Evolutionary conservation across 176 grass and related monocot species (phyloP).

Genomic region (Ensete ventricosum): DNA sequence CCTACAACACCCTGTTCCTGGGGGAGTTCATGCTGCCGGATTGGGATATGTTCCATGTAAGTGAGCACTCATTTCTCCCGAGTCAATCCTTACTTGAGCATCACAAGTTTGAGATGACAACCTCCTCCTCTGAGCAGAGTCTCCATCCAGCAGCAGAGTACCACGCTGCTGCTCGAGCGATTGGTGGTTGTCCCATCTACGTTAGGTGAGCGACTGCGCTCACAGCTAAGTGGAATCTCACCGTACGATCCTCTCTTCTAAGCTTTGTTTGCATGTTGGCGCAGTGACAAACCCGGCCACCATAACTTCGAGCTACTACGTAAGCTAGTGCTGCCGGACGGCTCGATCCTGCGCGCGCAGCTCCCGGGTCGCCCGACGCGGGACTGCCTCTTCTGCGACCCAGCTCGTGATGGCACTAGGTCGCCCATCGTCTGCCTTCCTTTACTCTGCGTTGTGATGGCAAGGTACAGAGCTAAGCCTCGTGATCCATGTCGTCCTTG

Average conservation of each 20-base stretch:
- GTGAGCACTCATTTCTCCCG: background rate
- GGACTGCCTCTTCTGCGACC: constrained; percentile 81
- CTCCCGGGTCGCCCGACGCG: constrained; percentile 59
- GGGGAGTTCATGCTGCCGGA: constrained; percentile 92
- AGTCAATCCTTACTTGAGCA: background rate
- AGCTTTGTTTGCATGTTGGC: background rate
- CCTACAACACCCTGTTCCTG: constrained; percentile 71
- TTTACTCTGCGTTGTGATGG: background rate
- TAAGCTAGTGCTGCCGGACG: constrained; percentile 69
- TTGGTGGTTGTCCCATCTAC: constrained; percentile 51
- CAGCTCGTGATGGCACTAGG: constrained; percentile 56
- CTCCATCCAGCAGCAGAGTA: constrained; percentile 76
- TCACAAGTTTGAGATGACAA: background rate
- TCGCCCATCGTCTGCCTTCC: background rate
- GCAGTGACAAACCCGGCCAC: constrained; percentile 70
- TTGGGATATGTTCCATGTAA: constrained; percentile 93
- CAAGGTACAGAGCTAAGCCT: background rate
- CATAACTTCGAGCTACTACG: constrained; percentile 70
- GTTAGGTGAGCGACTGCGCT: constrained; percentile 34
- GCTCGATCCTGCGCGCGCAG: constrained; percentile 52
- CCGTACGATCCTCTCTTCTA: background rate
- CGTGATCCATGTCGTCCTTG: background rate
- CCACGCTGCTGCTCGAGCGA: constrained; percentile 59
- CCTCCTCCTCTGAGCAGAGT: constrained; percentile 27
- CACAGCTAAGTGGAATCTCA: background rate